Conservation (phyloP, 1,139 yeast species). For the Magnusiomyces clavatus region DNA sequence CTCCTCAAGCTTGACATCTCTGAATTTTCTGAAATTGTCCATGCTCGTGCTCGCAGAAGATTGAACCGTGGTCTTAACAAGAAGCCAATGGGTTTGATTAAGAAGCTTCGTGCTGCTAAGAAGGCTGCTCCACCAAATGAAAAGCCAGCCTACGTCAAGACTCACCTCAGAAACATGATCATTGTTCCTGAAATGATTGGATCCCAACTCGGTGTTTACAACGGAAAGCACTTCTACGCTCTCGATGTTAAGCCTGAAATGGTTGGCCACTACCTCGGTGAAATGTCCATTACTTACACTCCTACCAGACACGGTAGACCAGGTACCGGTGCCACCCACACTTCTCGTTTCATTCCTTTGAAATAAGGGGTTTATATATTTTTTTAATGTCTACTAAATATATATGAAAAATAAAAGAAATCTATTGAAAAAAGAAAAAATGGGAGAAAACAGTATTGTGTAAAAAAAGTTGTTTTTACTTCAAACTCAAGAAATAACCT, state of each 20-base stretch:
- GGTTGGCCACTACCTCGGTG: slow-evolving; percentile 99
- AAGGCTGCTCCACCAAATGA: slow-evolving; percentile 87
- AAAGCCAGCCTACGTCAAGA: slow-evolving; percentile 97
- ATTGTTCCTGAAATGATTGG: slow-evolving; percentile 99
- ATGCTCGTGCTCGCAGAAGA: slow-evolving; percentile 99
- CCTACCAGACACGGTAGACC: slow-evolving; percentile 99
- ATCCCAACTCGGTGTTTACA: slow-evolving; percentile 97
- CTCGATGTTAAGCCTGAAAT: slow-evolving; percentile 99
- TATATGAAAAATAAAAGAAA: no score
- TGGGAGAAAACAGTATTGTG: background rate
- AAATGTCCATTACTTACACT: slow-evolving; percentile 98
- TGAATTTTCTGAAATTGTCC: slow-evolving; percentile 94
- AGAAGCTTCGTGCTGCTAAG: slow-evolving; percentile 97
- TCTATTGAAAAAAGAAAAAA: no score
- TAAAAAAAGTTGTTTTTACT: no score
- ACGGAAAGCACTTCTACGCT: slow-evolving; percentile 99
- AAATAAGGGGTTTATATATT: slow-evolving; percentile 23
- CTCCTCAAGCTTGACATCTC: slow-evolving; percentile 92
- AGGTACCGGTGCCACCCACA: slow-evolving; percentile 73
- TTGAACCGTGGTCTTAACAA: slow-evolving; percentile 95
- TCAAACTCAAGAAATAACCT: no score
- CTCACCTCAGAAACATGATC: slow-evolving; percentile 99
- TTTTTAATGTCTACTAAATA: slow-evolving; percentile 2
- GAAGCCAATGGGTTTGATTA: slow-evolving; percentile 95
- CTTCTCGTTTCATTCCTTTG: slow-evolving; percentile 45